A percentile compares a stretch with the other conserved stretches of the same genome.
These are phyloP conservation scores for Sabuloglossum arenarium DNA, from an alignment of 495 filamentous ascomycete species.

Conservation along the genomic window DNA sequence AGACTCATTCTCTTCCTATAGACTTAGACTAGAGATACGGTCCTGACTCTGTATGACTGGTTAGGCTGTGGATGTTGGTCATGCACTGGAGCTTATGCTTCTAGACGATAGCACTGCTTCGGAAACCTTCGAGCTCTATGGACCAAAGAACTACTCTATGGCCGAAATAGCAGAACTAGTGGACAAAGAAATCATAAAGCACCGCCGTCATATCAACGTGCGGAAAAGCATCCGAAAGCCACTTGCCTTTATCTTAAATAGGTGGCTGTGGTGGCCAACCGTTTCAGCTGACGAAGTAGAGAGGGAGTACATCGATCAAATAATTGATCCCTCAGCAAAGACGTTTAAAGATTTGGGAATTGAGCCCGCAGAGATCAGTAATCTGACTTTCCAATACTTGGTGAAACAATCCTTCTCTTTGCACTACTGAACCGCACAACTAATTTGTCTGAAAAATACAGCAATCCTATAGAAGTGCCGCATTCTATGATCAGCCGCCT, in stretches of 20 bases:
- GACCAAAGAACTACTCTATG: slow-evolving; percentile 79
- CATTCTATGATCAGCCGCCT: slow-evolving; percentile 82
- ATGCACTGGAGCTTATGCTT: slow-evolving; percentile 70
- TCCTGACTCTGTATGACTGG: slow-evolving; percentile 10
- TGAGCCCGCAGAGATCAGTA: slow-evolving; percentile 58
- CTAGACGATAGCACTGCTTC: slow-evolving; percentile 74
- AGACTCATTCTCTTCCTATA: slow-evolving; percentile 7
- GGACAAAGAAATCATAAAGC: slow-evolving; percentile 79
- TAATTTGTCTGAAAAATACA: slow-evolving; percentile 14
- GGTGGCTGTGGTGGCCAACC: slow-evolving; percentile 67
- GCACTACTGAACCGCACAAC: not conserved
- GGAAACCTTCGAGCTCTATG: slow-evolving; percentile 89
- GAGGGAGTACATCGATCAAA: slow-evolving; percentile 84
- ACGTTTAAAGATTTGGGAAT: slow-evolving; percentile 90
- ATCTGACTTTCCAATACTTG: slow-evolving; percentile 79
- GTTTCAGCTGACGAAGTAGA: slow-evolving; percentile 75
- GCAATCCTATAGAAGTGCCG: slow-evolving; percentile 65
- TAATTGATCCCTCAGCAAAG: slow-evolving; percentile 77
- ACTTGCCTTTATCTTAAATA: slow-evolving; percentile 49
- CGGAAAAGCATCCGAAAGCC: slow-evolving; percentile 63
- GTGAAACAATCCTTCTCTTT: slow-evolving; percentile 29
- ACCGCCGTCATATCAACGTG: slow-evolving; percentile 76
- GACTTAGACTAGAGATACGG: not conserved
- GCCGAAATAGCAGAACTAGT: slow-evolving; percentile 72
- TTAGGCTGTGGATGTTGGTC: slow-evolving; percentile 70